These are phyloP conservation scores for Orbilia ellipsospora DNA, from an alignment of 2,329 filamentous ascomycete species.

Conservation along the genomic window DNA sequence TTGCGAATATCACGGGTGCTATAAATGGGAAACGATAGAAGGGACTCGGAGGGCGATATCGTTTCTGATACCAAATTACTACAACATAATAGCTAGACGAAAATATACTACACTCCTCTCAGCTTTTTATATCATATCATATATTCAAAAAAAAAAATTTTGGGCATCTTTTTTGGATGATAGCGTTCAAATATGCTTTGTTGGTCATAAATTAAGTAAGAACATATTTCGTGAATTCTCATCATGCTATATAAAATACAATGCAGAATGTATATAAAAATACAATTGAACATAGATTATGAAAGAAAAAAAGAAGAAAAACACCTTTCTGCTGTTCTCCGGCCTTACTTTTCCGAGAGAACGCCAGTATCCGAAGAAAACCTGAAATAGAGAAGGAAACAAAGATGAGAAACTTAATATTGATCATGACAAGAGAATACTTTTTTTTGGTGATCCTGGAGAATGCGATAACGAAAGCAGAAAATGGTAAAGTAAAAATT, in stretches of 20 bases:
- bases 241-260: too few species aligned
- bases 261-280: constrained; percentile 10
- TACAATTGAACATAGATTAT: background rate
- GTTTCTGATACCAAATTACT: background rate
- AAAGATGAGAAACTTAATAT: constrained; percentile 22
- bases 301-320: background rate
- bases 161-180: too few species aligned
- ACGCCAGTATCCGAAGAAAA: constrained; percentile 14
- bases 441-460: constrained; percentile 17
- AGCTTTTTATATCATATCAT: too few species aligned
- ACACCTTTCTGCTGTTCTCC: constrained; percentile 9
- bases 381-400: constrained; percentile 7
- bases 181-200: too few species aligned
- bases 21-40: too few species aligned
- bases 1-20: background rate
- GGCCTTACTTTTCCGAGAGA: constrained; percentile 25
- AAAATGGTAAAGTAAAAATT: constrained; percentile 9
- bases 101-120: too few species aligned
- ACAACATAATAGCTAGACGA: too few species aligned
- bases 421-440: background rate
- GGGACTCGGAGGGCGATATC: background rate
- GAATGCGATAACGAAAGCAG: constrained; percentile 7
- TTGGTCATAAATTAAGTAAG: too few species aligned
- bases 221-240: too few species aligned
- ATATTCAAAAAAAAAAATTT: too few species aligned